Evolutionary conservation across 2,329 filamentous ascomycete genomes (phyloP).

Genomic region (Sclerotinia nivalis): DNA sequence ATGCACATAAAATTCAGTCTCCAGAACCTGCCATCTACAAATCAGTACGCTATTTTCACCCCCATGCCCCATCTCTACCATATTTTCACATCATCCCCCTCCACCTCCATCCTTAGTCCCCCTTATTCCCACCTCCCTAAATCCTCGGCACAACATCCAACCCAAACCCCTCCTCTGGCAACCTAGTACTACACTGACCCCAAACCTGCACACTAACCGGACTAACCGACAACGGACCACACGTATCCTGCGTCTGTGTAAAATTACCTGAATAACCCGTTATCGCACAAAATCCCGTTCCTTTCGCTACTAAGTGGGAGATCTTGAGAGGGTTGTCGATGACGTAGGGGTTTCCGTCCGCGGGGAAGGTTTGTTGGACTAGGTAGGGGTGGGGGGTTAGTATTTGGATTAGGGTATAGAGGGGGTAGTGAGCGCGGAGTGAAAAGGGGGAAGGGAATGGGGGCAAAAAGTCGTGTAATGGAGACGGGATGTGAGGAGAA

Average conservation of each 20-base stretch:
- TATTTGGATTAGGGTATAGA: neutral
- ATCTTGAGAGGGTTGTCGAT: neutral
- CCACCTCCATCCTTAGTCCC: neutral
- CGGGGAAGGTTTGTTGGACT: constrained; percentile 5
- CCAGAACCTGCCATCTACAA: neutral
- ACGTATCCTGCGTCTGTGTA: neutral
- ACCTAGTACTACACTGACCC: neutral
- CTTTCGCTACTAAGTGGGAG: neutral
- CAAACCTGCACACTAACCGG: neutral
- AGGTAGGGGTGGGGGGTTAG: neutral
- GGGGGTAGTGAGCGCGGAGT: neutral
- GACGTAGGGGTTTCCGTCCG: neutral
- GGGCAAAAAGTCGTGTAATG: no score
- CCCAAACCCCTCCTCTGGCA: neutral
- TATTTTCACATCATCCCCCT: no score
- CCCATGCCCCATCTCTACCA: neutral
- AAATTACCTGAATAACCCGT: neutral
- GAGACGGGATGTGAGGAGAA: neutral
- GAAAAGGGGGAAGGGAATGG: neutral
- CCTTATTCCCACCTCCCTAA: neutral
- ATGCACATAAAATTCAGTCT: no score
- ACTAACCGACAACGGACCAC: neutral
- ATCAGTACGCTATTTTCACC: neutral
- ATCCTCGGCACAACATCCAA: neutral
- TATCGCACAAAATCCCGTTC: neutral